Evolutionary conservation across 2,329 filamentous ascomycete genomes (phyloP), one percentile per base, ranked within the genome.

Genomic region (Drechslera avenae): DNA sequence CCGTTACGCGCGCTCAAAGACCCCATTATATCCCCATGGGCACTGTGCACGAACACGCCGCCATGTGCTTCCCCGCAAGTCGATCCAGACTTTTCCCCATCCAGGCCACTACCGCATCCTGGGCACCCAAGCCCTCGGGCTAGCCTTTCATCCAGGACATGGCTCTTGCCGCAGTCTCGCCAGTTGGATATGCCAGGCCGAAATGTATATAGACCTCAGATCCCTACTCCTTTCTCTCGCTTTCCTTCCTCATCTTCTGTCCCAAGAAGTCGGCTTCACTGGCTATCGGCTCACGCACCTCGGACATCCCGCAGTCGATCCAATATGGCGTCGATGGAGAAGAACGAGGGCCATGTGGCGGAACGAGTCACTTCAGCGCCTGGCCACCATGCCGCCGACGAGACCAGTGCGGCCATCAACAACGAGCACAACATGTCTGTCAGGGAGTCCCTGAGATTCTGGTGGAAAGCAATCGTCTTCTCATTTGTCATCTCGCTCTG

Each of bases 381-480:
- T 41, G 51, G 48, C 31, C 39, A 61, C 45, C 21, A 56, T 30
- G 39, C 42, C 8, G 48, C 42, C 19, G 53, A 57, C 26, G 59
- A 60, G 34, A 63, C 62, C 43, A 60, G 53, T 26, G 41, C 50
- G 12, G 69, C 67, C 39, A 76, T 76, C 39, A 68, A 71, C 37
- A 74, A 76, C 33, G 75, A 75, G 48, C 75, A 76, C 56, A 74
- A 76, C 21, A 75, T 78, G 75, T 74, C 73, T 5, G 77, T 95
- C 50, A 65, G 82, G 63, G 84, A 94, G 76, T 90, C 89, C 50
- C 79, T 95, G 70, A 83, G 79, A 62, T 79, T 92, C 21, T 96
- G 95, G 70, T 90, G 89, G 54, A 92, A 94, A 76, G 91, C 90
- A 16, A 86, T 94, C 48, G 80, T 78, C 13, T 96, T 89, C 88